Conservation (phyloP, 345 rosid genomes). For the Bruguiera parviflora region DNA sequence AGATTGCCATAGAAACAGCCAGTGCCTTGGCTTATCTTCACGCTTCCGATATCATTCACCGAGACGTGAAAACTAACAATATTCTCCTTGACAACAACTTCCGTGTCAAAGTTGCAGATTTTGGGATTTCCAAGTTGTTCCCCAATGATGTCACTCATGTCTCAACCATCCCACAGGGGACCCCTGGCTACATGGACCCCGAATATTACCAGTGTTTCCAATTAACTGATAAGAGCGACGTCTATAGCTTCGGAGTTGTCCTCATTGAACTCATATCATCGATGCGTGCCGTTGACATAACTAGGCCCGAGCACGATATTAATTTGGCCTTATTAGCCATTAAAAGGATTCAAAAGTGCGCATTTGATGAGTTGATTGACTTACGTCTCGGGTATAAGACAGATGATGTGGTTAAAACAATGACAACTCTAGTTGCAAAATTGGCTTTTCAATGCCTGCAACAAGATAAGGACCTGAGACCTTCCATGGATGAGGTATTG, state of each 20-base stretch:
- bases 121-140: too few species aligned
- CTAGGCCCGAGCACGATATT: slow-evolving; percentile 12
- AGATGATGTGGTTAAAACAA: slow-evolving; percentile 13
- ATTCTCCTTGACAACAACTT: slow-evolving; percentile 1
- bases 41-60: slow-evolving; percentile 20
- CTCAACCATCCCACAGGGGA: too few species aligned
- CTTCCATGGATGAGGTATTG: slow-evolving; percentile 17
- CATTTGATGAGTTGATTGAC: slow-evolving; percentile 18
- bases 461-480: slow-evolving; percentile 19
- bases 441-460: slow-evolving; percentile 21
- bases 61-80: slow-evolving; percentile 23
- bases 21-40: slow-evolving; percentile 20
- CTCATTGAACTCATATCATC: slow-evolving; percentile 22
- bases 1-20: slow-evolving; percentile 23
- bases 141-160: too few species aligned
- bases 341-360: slow-evolving; percentile 8
- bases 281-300: slow-evolving; percentile 19
- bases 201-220: slow-evolving; percentile 18
- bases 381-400: slow-evolving; percentile 7
- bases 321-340: slow-evolving; percentile 11
- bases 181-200: background rate
- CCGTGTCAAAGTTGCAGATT: too few species aligned
- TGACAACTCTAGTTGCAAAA: slow-evolving; percentile 11
- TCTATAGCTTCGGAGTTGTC: slow-evolving; percentile 25
- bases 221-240: slow-evolving; percentile 25